Evolutionary conservation across 2,329 filamentous ascomycete species (phyloP).

Genomic region (Thelonectria olida): DNA sequence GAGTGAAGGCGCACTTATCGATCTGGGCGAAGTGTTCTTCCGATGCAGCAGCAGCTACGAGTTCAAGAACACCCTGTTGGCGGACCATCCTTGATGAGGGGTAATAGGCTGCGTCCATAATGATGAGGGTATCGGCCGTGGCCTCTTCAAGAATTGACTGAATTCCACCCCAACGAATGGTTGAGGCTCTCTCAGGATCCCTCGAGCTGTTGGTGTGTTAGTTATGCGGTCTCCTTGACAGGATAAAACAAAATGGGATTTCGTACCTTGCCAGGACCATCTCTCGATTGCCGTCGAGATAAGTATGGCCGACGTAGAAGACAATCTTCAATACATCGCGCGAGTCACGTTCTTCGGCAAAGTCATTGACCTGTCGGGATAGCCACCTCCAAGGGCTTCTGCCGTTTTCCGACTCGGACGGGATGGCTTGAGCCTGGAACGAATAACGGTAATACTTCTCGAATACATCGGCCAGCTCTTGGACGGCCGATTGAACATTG

Average conservation of each 20-base stretch:
- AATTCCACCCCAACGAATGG: constrained; percentile 65
- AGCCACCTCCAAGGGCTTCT: constrained; percentile 64
- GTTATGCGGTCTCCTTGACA: neutral
- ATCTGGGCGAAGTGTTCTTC: constrained; percentile 60
- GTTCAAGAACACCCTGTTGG: constrained; percentile 63
- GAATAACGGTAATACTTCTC: constrained; percentile 62
- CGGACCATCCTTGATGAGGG: constrained; percentile 62
- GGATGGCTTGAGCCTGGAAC: constrained; percentile 59
- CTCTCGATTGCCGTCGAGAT: constrained; percentile 63
- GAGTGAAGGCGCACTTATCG: constrained; percentile 62
- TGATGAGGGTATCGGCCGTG: constrained; percentile 62
- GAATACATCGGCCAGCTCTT: constrained; percentile 61
- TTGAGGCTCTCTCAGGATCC: constrained; percentile 54
- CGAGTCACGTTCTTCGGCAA: constrained; percentile 62
- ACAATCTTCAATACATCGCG: constrained; percentile 67
- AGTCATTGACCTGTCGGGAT: constrained; percentile 59
- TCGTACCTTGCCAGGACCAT: constrained; percentile 66
- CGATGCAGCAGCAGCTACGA: constrained; percentile 64
- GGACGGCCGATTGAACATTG: constrained; percentile 52
- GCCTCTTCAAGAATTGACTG: constrained; percentile 66
- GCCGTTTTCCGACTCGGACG: constrained; percentile 56
- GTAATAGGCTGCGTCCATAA: constrained; percentile 69
- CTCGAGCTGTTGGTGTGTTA: constrained; percentile 53
- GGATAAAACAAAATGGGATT: no score
- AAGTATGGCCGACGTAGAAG: constrained; percentile 66